Evolutionary conservation across 108 stramenopile species (phyloP), one percentile per base, ranked within the genome.

Genomic region (Cylindrotheca fusiformis): DNA sequence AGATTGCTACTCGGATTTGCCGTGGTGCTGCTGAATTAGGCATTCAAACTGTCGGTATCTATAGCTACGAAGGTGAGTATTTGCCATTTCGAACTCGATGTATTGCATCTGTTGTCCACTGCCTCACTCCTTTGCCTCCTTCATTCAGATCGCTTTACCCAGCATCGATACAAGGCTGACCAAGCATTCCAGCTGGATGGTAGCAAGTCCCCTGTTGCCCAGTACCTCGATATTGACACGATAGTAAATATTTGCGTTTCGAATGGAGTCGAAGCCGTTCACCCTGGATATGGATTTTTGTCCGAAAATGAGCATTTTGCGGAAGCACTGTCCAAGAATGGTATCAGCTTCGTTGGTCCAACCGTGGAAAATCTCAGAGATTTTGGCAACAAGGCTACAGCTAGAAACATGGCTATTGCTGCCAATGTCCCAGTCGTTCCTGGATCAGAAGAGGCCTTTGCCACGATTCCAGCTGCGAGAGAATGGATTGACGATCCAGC

Each of bases 81-180:
- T n/a, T 6, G 5, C 5, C 5, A 19, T 17, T 6, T 51, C n/a
- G 22, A 51, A 22, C 12, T n/a, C 19, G 12, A 6, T 51, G 20
- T 8, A 51, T 19, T 5, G 22, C 14, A 41, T 41, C 36, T n/a
- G n/a, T n/a, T n/a, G 14, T 17, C 28, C 24, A 1, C 18, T 58
- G 26, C 6, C 33, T 21, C 0, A 55, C 18, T 51, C 61, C 10
- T 14, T 12, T 23, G n/a, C 10, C 36, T 41, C 10, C 36, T 41
- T 10, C 14, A 41, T 41, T 41, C 36, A 86, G 90, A 92, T 79
- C 88, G 96, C 10, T 97, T 96, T 84, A 95, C 94, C 22, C 95
- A 96, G 69, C 97, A 98, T 80, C 80, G 96, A 12, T 97, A 95
- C 83, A 97, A 96, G 75, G 94, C 95, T 19, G 97, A 98, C 55